phyloP scores from a whole-genome alignment of 495 filamentous ascomycete genomes.

The Barbatosphaeria neglecta region DNA sequence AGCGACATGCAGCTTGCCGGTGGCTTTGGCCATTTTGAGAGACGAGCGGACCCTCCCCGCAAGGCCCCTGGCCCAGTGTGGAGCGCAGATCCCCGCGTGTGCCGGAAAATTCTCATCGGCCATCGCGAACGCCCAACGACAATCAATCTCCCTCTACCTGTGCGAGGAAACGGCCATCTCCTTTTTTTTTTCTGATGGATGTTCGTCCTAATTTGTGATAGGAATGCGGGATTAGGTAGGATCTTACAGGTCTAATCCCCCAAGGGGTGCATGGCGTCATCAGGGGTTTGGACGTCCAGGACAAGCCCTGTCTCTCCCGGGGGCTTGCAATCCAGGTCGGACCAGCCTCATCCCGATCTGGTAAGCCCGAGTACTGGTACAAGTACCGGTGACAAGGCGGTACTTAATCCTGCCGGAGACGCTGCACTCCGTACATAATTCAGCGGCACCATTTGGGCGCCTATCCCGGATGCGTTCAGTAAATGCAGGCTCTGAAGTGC shows the following conservation, averaged over 20 bases:
- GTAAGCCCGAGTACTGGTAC: too few relatives aligned
- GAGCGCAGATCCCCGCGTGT: background rate
- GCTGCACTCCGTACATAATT: background rate
- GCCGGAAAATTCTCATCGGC: background rate
- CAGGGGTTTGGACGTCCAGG: too few relatives aligned
- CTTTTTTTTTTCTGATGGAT: too few relatives aligned
- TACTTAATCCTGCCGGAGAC: background rate
- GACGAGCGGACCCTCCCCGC: background rate
- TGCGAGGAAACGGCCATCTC: too few relatives aligned
- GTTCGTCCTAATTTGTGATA: too few relatives aligned
- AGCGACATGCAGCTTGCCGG: background rate
- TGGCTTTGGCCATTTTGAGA: background rate
- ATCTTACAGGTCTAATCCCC: too few relatives aligned
- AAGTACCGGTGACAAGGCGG: background rate
- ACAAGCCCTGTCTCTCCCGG: too few relatives aligned
- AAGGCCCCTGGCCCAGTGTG: background rate
- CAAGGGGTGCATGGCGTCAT: too few relatives aligned
- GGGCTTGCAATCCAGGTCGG: background rate
- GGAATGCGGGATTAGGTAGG: too few relatives aligned
- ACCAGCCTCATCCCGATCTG: background rate
- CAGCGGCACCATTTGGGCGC: background rate
- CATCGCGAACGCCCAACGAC: background rate
- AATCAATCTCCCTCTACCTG: background rate
- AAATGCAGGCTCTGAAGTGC: background rate
- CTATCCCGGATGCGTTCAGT: background rate